A percentile compares a stretch with the other conserved stretches of the same genome.
phyloP scores from a whole-genome alignment of 345 rosid genomes.

The Eutrema yunnanense region DNA sequence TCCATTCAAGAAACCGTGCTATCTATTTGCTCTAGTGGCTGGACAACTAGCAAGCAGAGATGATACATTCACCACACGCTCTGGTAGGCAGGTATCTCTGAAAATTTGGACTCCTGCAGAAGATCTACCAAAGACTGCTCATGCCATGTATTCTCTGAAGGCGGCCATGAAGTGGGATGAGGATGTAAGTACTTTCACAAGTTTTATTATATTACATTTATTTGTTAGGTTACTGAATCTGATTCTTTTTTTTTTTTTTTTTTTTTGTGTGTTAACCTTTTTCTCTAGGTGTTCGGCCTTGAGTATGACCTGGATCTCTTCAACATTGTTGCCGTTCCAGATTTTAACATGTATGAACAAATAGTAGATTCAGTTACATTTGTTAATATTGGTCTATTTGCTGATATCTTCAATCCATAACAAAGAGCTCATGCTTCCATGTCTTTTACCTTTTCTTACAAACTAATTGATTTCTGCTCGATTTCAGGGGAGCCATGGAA shows the following conservation, averaged over 20 bases:
- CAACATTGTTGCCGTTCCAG: slow-evolving; percentile 97
- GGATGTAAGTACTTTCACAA: slow-evolving; percentile 46
- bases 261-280: background rate
- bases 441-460: background rate
- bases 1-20: slow-evolving; percentile 96
- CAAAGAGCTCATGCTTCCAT: background rate
- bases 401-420: background rate
- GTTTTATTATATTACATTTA: background rate
- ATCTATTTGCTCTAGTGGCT: slow-evolving; percentile 93
- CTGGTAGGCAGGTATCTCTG: slow-evolving; percentile 76
- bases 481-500: slow-evolving; percentile 99
- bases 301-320: slow-evolving; percentile 98
- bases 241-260: background rate
- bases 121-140: slow-evolving; percentile 89
- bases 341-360: slow-evolving; percentile 83
- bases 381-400: background rate
- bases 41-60: slow-evolving; percentile 91
- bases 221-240: background rate
- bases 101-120: slow-evolving; percentile 96
- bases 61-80: slow-evolving; percentile 67
- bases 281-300: slow-evolving; percentile 84
- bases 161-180: slow-evolving; percentile 99
- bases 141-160: slow-evolving; percentile 96
- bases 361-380: background rate
- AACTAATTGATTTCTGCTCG: slow-evolving; percentile 12